Evolutionary conservation across 2,329 filamentous ascomycete species (phyloP).

Genomic region (Pyricularia sp.): DNA sequence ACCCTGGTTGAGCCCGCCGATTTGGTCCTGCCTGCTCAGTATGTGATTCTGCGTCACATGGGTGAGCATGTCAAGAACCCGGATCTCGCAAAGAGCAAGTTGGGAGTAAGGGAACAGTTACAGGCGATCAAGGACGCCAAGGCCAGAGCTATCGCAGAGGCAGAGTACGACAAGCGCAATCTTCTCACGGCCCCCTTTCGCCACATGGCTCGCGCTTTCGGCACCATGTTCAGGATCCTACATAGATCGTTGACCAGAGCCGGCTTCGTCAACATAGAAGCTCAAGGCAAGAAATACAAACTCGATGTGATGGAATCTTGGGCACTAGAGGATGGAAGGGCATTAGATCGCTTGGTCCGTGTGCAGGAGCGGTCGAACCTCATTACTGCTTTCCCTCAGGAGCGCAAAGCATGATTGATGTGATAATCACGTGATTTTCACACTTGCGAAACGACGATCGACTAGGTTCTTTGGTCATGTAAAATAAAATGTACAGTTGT

Average conservation of each 20-base stretch:
- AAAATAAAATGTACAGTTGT: neutral
- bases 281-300: constrained; percentile 37
- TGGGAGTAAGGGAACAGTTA: neutral
- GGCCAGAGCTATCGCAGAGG: constrained; percentile 24
- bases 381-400: neutral
- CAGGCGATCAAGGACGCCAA: constrained; percentile 10
- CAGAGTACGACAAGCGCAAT: constrained; percentile 40
- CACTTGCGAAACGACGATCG: neutral
- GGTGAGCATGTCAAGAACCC: constrained; percentile 12
- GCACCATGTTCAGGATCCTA: constrained; percentile 13
- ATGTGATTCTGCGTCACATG: constrained; percentile 10
- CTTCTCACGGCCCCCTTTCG: constrained; percentile 45
- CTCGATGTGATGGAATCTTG: constrained; percentile 44
- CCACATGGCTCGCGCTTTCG: constrained; percentile 22
- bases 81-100: neutral
- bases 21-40: constrained; percentile 22
- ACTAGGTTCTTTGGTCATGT: neutral
- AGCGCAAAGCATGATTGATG: neutral
- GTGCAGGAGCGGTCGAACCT: constrained; percentile 4
- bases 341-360: constrained; percentile 40
- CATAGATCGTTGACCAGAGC: constrained; percentile 40
- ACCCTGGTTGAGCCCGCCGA: constrained; percentile 24
- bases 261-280: constrained; percentile 38
- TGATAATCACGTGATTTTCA: neutral
- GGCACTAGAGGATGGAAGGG: constrained; percentile 44